phyloP scores from a whole-genome alignment of 345 rosid genomes.

The Salix viminalis region DNA sequence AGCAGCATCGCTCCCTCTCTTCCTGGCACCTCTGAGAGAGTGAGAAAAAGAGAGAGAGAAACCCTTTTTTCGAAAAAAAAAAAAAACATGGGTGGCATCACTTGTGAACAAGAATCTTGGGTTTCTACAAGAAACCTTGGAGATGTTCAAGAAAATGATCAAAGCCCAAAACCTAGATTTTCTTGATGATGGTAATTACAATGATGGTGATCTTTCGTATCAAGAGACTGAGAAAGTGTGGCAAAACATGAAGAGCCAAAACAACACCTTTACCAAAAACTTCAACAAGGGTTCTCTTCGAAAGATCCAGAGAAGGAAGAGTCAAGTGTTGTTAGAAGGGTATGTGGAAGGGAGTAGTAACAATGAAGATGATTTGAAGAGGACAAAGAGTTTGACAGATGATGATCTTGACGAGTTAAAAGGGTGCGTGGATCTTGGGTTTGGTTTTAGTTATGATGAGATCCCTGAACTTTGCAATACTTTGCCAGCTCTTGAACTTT shows the following conservation, averaged over 20 bases:
- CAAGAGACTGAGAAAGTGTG: constrained; percentile 22
- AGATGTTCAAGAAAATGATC: not conserved
- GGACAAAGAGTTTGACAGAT: constrained; percentile 85
- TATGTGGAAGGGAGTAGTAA: constrained; percentile 46
- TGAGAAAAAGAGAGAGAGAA: not conserved
- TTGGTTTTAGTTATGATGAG: constrained; percentile 87
- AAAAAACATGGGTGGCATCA: not conserved
- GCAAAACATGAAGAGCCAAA: constrained; percentile 13
- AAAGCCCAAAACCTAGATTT: not conserved
- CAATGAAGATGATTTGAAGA: constrained; percentile 58
- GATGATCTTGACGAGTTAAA: constrained; percentile 91
- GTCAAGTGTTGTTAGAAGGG: constrained; percentile 80
- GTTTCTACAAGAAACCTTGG: constrained; percentile 1
- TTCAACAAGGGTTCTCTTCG: not conserved
- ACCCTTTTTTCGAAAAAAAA: not conserved
- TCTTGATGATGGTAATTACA: too few relatives aligned
- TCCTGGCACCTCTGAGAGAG: constrained; percentile 5
- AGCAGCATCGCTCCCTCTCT: constrained; percentile 12
- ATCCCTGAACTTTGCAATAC: constrained; percentile 96
- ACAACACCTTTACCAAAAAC: not conserved
- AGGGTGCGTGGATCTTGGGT: constrained; percentile 95
- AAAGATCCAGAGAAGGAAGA: constrained; percentile 44
- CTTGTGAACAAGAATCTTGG: constrained; percentile 14
- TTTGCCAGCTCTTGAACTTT: constrained; percentile 90
- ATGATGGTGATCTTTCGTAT: not conserved